Percentiles rank a stretch among this genome's conserved stretches.
Conservation (phyloP, 2,329 filamentous ascomycete species). For the Paecilomyces sp. region DNA sequence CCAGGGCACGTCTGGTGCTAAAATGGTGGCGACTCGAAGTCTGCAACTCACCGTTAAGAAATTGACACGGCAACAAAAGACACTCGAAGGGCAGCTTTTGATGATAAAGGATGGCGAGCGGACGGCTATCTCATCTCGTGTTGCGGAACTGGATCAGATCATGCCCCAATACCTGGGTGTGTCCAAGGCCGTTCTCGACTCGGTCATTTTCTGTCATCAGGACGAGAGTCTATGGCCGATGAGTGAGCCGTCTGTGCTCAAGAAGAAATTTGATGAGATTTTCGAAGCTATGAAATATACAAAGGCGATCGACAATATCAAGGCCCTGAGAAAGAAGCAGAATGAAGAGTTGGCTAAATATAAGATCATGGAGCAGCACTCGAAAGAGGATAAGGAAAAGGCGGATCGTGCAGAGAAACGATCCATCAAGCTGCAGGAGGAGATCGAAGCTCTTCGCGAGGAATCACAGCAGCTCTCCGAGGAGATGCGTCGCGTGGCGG, state of each 20-base stretch:
- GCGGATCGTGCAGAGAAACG: conserved; percentile 65
- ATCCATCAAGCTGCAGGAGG: conserved; percentile 55
- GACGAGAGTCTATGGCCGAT: conserved; percentile 97
- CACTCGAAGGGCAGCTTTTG: conserved; percentile 71
- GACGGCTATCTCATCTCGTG: conserved; percentile 68
- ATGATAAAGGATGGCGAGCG: conserved; percentile 75
- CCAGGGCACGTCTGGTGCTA: conserved; percentile 66
- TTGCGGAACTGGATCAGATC: conserved; percentile 72
- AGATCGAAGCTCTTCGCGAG: conserved; percentile 51
- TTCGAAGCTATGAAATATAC: conserved; percentile 97
- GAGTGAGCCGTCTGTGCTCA: conserved; percentile 76
- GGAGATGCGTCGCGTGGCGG: conserved; percentile 35
- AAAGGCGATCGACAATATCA: conserved; percentile 94
- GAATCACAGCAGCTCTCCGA: conserved; percentile 55
- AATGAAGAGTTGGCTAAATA: conserved; percentile 65
- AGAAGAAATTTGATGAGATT: conserved; percentile 95
- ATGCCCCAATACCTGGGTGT: conserved; percentile 85
- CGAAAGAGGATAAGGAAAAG: conserved; percentile 77
- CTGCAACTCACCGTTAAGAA: conserved; percentile 85
- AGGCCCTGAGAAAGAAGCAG: conserved; percentile 74
- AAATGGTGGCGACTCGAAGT: conserved; percentile 76
- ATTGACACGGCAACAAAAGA: conserved; percentile 66
- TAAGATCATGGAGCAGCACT: conserved; percentile 67
- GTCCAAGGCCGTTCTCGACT: conserved; percentile 80
- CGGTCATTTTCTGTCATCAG: conserved; percentile 97